Evolutionary conservation across 1,139 yeast genomes (phyloP), one percentile per base, ranked within the genome.

Genomic region (Taphrina communis): DNA sequence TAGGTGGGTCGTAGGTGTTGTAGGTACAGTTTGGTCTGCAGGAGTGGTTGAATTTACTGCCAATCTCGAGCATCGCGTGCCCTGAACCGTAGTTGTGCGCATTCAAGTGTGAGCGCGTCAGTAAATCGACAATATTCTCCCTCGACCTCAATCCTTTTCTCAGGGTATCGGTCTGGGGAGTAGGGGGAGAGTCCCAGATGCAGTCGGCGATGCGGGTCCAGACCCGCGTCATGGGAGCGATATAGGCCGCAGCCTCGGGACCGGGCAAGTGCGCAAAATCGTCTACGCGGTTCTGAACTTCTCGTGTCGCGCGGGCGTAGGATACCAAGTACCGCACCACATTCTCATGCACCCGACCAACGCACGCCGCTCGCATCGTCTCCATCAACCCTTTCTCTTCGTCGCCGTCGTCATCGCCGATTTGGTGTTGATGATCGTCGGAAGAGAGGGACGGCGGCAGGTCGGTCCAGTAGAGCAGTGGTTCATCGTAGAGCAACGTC

Each of bases 11-110:
- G 42, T 42, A 57, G 12, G 31, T 46, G 55, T 63, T 58, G 53
- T 58, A 63, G 25, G 67, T 44, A 2, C 60, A 51, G 52, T 63
- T 63, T 9, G 67, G 67, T n/a, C 38, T 17, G 56, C 67, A 63
- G 25, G 67, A 56, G 46, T 63, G 67, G 46, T 63, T 63, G 60
- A 57, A 63, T 39, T 63, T 63, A 21, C 51, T 38, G 9, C 50
- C 67, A 14, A 63, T 36, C 38, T 63, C 67, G n/a, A 63, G 55
- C 67, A 63, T 63, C 8, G 41, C 67, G 38, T 63, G 67, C 12
- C 61, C 67, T 5, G 14, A 11, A 1, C 21, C 14, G 44, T 55
- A 63, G 50, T 35, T 39, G 44, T 63, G 67, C 21, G 67, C 67
- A 36, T 63, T 63, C 46, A 63, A 17, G 61, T 63, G 67, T 14